Evolutionary conservation across 495 filamentous ascomycete genomes (phyloP), one percentile per base, ranked within the genome.

Genomic region (Talaromyces wortmannii): DNA sequence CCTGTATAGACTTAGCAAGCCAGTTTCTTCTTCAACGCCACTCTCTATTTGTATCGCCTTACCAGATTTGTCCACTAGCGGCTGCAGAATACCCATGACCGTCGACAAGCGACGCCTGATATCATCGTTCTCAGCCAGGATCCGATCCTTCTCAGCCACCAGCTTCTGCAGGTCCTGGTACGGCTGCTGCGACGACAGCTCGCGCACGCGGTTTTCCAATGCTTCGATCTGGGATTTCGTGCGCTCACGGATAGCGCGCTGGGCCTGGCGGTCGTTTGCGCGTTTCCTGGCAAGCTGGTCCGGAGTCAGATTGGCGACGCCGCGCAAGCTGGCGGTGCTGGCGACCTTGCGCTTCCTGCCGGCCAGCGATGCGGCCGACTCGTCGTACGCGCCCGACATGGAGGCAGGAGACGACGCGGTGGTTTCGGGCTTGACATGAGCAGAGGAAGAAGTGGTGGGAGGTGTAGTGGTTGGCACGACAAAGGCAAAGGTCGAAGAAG

Each of bases 241-340:
- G 55, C 91, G 78, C 61, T 89, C 85, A 13, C 91, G 79, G 55
- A 95, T 96, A 15, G 88, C 89, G 49, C 88, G 82, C 67, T 96
- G 91, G 15, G 91, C 91, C 69, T 92, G 88, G 43, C 91, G 82
- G 65, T 96, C 91, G 68, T 95, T 95, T 63, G 88, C 89, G 53
- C 91, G 80, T 69, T 96, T 96, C 63, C 86, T 82, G 6, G 80
- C 84, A 48, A 89, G 74, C 64, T 90, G 86, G 23, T 83, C 78
- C n/a, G 83, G 81, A 11, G 84, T 87, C 57, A 90, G 79, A 55
- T 84, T 89, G 51, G 85, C 83, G 16, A 91, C 86, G 42, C 85
- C 85, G 54, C 87, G 75, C 29, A 82, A 79, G n/a, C 80, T 84
- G 7, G 72, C 68, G 59, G 67, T 74, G 52, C 72, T 75, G 52